These are phyloP conservation scores for Mrakia gelida DNA, from an alignment of 768 basidiomycete species.

Conservation along the genomic window DNA sequence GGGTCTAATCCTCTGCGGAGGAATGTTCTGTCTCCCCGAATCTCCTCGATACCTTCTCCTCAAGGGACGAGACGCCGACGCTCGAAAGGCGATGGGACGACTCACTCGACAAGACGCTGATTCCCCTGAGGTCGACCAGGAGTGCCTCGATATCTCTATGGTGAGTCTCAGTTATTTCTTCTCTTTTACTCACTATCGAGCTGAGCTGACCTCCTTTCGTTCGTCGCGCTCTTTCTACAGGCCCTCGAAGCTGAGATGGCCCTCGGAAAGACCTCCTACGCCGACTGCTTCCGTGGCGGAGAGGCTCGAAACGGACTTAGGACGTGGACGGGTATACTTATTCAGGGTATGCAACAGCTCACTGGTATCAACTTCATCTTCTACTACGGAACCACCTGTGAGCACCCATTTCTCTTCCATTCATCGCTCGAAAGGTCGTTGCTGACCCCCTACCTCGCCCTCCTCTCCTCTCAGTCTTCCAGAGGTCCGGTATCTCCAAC, in stretches of 20 bases:
- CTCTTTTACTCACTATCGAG: too few relatives aligned
- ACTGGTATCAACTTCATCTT: constrained; percentile 53
- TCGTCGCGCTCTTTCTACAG: too few relatives aligned
- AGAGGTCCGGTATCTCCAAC: constrained; percentile 56
- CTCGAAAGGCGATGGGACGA: constrained; percentile 57
- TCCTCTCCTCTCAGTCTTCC: constrained; percentile 50
- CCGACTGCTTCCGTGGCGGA: constrained; percentile 56
- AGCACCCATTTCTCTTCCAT: too few relatives aligned
- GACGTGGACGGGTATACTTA: constrained; percentile 50
- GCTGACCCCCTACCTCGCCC: too few relatives aligned
- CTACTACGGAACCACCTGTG: constrained; percentile 57
- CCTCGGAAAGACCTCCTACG: constrained; percentile 51
- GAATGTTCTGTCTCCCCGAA: constrained; percentile 45
- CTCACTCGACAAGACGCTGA: constrained; percentile 56
- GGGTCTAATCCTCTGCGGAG: constrained; percentile 39
- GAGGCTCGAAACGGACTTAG: constrained; percentile 61
- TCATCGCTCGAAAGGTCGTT: too few relatives aligned
- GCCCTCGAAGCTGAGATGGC: constrained; percentile 32
- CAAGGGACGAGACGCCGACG: constrained; percentile 52
- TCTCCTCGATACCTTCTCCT: constrained; percentile 47
- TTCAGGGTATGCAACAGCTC: too few relatives aligned
- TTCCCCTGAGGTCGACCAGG: constrained; percentile 55
- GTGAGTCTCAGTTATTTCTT: not conserved
- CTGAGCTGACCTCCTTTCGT: too few relatives aligned
- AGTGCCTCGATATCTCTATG: constrained; percentile 37